Evolutionary conservation across 2,329 filamentous ascomycete genomes (phyloP), one percentile per base, ranked within the genome.

Genomic region (Macrophomina phaseolina): DNA sequence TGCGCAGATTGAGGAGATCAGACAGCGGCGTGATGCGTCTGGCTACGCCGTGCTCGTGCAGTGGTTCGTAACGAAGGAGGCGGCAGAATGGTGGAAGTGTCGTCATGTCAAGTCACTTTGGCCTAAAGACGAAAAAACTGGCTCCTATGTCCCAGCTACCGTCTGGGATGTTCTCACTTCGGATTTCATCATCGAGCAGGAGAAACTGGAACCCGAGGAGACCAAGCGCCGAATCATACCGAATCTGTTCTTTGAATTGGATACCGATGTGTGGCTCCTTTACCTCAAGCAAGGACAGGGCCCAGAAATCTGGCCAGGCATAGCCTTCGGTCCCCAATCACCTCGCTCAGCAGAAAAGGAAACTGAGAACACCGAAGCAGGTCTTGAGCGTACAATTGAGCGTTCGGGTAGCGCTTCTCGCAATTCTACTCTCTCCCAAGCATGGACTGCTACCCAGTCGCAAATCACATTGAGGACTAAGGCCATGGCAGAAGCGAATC

Each of bases 61-160:
- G 28, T 65, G 63, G 63, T 65, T 53, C 30, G 18, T 65, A 6
- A 65, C 49, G 1, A 65, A 48, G 45, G 63, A 65, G 40, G 63
- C 63, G 0, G 63, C 63, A 3, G 63, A 65, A 14, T 45, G 52
- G 38, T 65, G 49, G 49, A 48, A 65, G 18, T 65, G 63, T 30
- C 38, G 49, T 3, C 52, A 56, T 4, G 48, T 55, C 34, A 55
- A 65, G 8, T 65, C 48, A 16, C n/a, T 45, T 1, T 52, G 49
- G 61, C 49, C 61, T 42, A 64, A 64, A 23, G 63, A 65, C 14
- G 63, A 56, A 5, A 18, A 32, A 18, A 5, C 46, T 14, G 48
- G 48, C 48, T 7, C 18, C 4, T 64, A 42, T 18, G 36, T 64
- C 9, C 61, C 48, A 6, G 46, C 48, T 7, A 53, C 61, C 5